These are phyloP conservation scores for Paxillus involutus DNA, from an alignment of 768 basidiomycete genomes.

Conservation along the genomic window DNA sequence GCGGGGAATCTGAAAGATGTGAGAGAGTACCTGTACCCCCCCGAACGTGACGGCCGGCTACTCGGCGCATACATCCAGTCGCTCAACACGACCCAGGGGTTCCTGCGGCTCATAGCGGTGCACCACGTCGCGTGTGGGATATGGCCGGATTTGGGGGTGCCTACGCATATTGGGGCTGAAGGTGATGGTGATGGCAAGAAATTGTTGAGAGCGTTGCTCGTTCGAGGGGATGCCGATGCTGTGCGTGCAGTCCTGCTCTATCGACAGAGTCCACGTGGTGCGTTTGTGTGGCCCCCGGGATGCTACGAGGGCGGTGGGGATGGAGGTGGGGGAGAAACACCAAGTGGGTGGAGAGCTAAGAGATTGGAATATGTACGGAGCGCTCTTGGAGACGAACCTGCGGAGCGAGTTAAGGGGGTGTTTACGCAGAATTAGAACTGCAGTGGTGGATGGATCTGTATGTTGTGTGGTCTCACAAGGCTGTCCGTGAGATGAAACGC, in stretches of 20 bases:
- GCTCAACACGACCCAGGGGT: conserved; percentile 51
- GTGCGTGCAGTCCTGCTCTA: conserved; percentile 60
- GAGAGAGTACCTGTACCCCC: conserved; percentile 68
- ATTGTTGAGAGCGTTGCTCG: conserved; percentile 51
- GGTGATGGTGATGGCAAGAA: conserved; percentile 31
- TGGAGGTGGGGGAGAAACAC: not conserved
- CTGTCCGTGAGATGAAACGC: too few species aligned
- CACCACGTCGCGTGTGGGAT: conserved; percentile 79
- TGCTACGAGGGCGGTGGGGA: conserved; percentile 44
- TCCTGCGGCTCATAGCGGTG: conserved; percentile 65
- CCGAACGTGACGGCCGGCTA: conserved; percentile 62
- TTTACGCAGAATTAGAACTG: conserved; percentile 3
- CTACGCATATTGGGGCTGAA: conserved; percentile 1
- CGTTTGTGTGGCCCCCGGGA: conserved; percentile 43
- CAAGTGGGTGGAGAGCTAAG: conserved; percentile 10
- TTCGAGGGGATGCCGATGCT: conserved; percentile 45
- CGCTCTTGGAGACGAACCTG: conserved; percentile 5
- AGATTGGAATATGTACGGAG: conserved; percentile 17
- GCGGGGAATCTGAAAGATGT: conserved; percentile 30
- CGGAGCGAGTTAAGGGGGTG: conserved; percentile 13
- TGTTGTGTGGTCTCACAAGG: too few species aligned
- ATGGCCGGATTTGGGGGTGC: conserved; percentile 56
- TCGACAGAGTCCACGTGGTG: conserved; percentile 41
- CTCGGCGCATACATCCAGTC: conserved; percentile 63
- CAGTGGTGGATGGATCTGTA: too few species aligned